phyloP scores from a whole-genome alignment of 2,329 filamentous ascomycete genomes.

The Colletotrichum siamense region DNA sequence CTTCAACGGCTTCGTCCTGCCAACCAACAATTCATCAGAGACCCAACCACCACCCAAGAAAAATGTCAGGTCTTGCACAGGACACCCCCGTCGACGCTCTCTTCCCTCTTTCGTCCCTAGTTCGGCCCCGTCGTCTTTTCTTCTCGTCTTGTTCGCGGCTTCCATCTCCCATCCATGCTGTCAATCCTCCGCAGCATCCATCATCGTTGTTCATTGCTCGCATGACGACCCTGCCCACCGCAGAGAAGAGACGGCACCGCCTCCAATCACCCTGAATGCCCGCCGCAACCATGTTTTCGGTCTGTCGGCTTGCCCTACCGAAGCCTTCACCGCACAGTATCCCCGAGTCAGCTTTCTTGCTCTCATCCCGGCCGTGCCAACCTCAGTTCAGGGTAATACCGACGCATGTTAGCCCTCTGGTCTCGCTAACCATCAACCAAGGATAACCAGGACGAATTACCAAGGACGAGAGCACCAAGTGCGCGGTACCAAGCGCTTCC shows the following conservation, averaged over 20 bases:
- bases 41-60: not conserved
- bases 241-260: not conserved
- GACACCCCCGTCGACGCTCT: not conserved
- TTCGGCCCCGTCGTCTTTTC: constrained; percentile 8
- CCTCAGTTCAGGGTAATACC: not conserved
- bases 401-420: not conserved
- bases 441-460: not conserved
- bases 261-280: not conserved
- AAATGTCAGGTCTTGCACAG: not conserved
- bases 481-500: not conserved
- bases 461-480: not conserved
- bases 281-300: not conserved
- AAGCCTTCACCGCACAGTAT: not conserved
- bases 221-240: not conserved
- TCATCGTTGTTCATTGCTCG: constrained; percentile 2
- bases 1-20: not conserved
- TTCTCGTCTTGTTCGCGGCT: constrained; percentile 12
- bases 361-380: not conserved
- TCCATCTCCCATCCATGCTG: not conserved
- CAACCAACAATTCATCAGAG: not conserved
- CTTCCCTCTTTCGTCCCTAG: constrained; percentile 14
- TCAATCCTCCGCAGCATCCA: not conserved
- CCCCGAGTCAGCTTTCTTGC: not conserved
- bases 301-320: not conserved
- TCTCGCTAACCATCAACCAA: not conserved